These are phyloP conservation scores for Lichtheimia corymbifera DNA, from an alignment of 371 early-diverging fungal genomes.

Conservation along the genomic window DNA sequence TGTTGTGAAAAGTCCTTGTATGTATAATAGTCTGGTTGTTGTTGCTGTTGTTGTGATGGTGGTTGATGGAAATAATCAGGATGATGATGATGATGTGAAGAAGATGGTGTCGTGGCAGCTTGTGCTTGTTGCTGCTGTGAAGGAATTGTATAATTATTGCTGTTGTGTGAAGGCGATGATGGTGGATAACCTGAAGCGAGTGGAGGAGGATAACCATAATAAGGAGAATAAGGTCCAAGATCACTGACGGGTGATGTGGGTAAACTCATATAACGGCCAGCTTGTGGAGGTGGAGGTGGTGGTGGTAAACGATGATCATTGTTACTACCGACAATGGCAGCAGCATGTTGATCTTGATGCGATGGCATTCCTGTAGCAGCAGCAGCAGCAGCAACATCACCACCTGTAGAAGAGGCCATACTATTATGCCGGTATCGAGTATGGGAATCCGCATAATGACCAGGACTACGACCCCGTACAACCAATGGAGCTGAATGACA, in stretches of 20 bases:
- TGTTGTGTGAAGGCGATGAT: slow-evolving; percentile 13
- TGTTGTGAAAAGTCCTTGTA: no score
- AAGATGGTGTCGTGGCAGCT: background rate
- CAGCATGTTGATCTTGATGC: background rate
- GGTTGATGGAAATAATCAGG: slow-evolving; percentile 4
- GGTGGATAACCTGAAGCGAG: background rate
- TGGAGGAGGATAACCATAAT: slow-evolving; percentile 10
- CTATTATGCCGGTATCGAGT: slow-evolving; percentile 13
- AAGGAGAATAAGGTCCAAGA: slow-evolving; percentile 30
- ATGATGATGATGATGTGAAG: slow-evolving; percentile 3
- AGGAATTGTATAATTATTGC: no score
- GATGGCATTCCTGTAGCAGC: background rate
- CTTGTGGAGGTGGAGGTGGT: slow-evolving; percentile 6
- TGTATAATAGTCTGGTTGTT: background rate
- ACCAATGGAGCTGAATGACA: slow-evolving; percentile 75
- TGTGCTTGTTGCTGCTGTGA: slow-evolving; percentile 6
- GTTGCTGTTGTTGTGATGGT: background rate
- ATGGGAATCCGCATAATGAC: slow-evolving; percentile 71
- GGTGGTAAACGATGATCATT: slow-evolving; percentile 4
- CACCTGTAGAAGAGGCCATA: background rate
- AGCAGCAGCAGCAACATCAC: no score
- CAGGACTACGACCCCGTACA: slow-evolving; percentile 85
- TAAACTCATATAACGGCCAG: slow-evolving; percentile 18
- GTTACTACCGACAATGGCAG: background rate
- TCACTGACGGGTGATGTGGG: slow-evolving; percentile 28